Base-by-base conservation (phyloP, 768 basidiomycete species). In the Tylopilus subfusipes region DNA sequence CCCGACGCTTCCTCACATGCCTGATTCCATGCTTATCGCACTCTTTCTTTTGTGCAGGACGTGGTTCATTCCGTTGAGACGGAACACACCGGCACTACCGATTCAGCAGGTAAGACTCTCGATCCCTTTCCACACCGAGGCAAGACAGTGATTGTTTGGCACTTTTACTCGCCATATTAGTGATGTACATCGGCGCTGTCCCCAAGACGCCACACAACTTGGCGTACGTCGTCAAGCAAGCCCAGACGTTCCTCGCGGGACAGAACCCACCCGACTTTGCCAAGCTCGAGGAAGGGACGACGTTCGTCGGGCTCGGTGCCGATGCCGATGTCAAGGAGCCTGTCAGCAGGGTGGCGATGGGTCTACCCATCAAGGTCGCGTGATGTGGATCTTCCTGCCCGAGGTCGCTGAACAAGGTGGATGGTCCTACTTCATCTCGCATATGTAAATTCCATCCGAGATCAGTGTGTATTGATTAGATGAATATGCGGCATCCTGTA, bases 131-230 rank as follows among this genome's bases (percentile, higher is more conserved):
- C 1, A 19, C 22, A 9, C 13, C 14, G 1, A 5, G 27, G 2
- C 13, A 6, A 34, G 33, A 34, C 33, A 16, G 13, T 34, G 33
- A 34, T 34, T 14, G 33, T 4, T 14, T 14, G 33, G 33, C 13
- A 14, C 33, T 34, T 34, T n/a, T n/a, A n/a, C 27, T 29, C 34
- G 36, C 13, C 2, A 36, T 36, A 16, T 7, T 59, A 81, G 88
- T 90, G 43, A 86, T 90, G 82, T 91, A 91, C 57, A 90, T 90
- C 48, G 83, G 85, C 1, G 82, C 88, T 7, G 82, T 85, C 11
- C 88, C 87, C 0, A 72, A 79, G 51, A 89, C 86, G 2, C 78
- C 80, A 2, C 72, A 74, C 58, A 88, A 89, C 65, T 73, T 73
- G 36, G 74, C 69, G 14, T 91, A 91, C 61, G 64, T 91, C 43